Evolutionary conservation across 2,329 filamentous ascomycete species (phyloP), one percentile per base, ranked within the genome.

Genomic region (Penicillium sp.): DNA sequence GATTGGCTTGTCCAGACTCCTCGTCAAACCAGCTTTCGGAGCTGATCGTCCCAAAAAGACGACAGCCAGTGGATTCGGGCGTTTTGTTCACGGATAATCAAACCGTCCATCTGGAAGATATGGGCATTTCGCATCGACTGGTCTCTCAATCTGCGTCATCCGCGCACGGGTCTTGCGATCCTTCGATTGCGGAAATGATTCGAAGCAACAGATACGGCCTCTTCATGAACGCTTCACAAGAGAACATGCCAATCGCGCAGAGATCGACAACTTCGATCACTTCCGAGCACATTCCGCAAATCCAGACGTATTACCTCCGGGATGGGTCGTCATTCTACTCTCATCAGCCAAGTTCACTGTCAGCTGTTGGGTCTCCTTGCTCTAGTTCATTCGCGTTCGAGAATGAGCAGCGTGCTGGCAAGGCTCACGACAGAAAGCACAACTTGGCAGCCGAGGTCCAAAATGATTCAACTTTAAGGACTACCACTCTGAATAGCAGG

Each of bases 61-160:
- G 69, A 49, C 65, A 61, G 6, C 60, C 50, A 24, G 58, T 59
- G 10, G 51, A 39, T 24, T 59, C 62, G 35, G 44, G 36, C 27
- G 56, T 60, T 18, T 58, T 64, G n/a, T 33, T 54, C 31, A 50
- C 61, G 2, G 69, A 69, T 44, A 40, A 50, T 14, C 62, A 59
- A 24, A 66, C 69, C 14, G 54, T 73, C 39, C 68, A 73, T 39
- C 60, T 73, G 18, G 63, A 56, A 24, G 70, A 72, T 16, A 59
- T 74, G 55, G 66, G 69, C 37, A 74, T 74, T 40, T 66, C 71
- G 2, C 62, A 66, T 33, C 61, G 61, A 39, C 65, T 73, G 7
- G 68, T 65, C 6, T 69, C 68, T 11, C 59, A 65, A 22, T 64
- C 63, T 16, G 59, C 64, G 13, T 66, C 67, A 11, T 66, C 71